Conservation (phyloP, 2,329 filamentous ascomycete genomes). For the Pezicula neosporulosa region DNA sequence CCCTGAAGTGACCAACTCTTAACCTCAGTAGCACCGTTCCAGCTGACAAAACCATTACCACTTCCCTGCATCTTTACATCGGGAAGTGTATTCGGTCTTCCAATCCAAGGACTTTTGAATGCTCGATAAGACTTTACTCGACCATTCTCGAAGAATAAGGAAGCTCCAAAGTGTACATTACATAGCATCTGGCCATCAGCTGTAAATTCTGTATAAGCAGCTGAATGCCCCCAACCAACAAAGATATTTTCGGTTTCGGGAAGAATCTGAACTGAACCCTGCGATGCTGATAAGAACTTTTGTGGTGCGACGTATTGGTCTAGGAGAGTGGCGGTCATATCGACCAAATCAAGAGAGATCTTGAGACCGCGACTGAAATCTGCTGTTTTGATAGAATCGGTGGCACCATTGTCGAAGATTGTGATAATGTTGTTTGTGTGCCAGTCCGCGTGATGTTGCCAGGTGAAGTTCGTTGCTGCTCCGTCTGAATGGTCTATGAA, state of each 20-base stretch:
- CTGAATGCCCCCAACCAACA: slow-evolving; percentile 3
- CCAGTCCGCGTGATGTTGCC: slow-evolving; percentile 43
- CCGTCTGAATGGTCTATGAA: slow-evolving; percentile 27
- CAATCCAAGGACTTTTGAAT: slow-evolving; percentile 32
- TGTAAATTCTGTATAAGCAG: slow-evolving; percentile 1
- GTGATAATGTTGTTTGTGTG: slow-evolving; percentile 1
- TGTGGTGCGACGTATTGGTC: background rate
- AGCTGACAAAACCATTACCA: slow-evolving; percentile 43
- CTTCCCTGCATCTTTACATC: slow-evolving; percentile 22
- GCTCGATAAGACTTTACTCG: slow-evolving; percentile 31
- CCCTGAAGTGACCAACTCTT: slow-evolving; percentile 30
- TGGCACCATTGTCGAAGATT: slow-evolving; percentile 1
- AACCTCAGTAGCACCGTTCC: slow-evolving; percentile 45
- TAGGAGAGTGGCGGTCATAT: slow-evolving; percentile 2
- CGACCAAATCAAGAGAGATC: background rate
- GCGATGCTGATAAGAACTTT: slow-evolving; percentile 7
- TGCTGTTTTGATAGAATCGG: background rate
- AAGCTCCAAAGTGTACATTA: slow-evolving; percentile 17
- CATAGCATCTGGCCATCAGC: slow-evolving; percentile 28
- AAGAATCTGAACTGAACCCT: slow-evolving; percentile 8
- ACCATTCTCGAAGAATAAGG: slow-evolving; percentile 16
- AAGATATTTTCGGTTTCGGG: slow-evolving; percentile 5
- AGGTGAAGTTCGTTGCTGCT: slow-evolving; percentile 41
- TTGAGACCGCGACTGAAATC: background rate
- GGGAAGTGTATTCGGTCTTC: slow-evolving; percentile 26